Evolutionary conservation across 192 early-diverging fungal species (phyloP).

Genomic region (Coemansia sp.): DNA sequence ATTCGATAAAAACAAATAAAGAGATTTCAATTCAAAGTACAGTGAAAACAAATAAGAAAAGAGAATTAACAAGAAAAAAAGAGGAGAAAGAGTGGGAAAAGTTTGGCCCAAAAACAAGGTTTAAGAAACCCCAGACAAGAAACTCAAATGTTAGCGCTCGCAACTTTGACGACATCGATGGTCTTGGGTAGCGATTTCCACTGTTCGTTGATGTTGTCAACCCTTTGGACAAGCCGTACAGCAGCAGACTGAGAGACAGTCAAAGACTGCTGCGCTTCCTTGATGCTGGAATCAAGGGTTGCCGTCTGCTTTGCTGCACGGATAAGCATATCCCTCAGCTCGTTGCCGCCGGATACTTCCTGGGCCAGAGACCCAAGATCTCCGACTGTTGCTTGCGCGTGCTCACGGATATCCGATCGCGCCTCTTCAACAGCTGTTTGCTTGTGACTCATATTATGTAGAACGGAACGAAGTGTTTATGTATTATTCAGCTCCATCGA

Average conservation of each 20-base stretch:
- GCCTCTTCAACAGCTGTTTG: slow-evolving; percentile 43
- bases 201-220: slow-evolving; percentile 36
- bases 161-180: slow-evolving; percentile 39
- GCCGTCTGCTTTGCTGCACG: slow-evolving; percentile 41
- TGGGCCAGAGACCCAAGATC: slow-evolving; percentile 41
- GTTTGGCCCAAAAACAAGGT: no score
- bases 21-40: slow-evolving; percentile 1
- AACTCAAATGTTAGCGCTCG: slow-evolving; percentile 29
- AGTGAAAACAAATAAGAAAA: slow-evolving; percentile 3
- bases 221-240: slow-evolving; percentile 15
- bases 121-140: neutral
- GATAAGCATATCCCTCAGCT: slow-evolving; percentile 34
- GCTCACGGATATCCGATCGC: slow-evolving; percentile 43
- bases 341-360: slow-evolving; percentile 44
- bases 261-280: slow-evolving; percentile 44
- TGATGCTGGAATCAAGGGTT: slow-evolving; percentile 25
- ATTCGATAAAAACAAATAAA: no score
- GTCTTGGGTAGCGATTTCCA: slow-evolving; percentile 38
- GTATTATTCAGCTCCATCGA: no score
- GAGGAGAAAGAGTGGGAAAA: neutral
- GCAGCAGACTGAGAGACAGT: slow-evolving; percentile 11
- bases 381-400: slow-evolving; percentile 31
- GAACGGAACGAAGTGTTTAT: neutral
- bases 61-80: neutral
- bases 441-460: slow-evolving; percentile 1